Base-by-base conservation (phyloP, 352 stramenopile genomes). In the Phytopythium mirpurense region DNA sequence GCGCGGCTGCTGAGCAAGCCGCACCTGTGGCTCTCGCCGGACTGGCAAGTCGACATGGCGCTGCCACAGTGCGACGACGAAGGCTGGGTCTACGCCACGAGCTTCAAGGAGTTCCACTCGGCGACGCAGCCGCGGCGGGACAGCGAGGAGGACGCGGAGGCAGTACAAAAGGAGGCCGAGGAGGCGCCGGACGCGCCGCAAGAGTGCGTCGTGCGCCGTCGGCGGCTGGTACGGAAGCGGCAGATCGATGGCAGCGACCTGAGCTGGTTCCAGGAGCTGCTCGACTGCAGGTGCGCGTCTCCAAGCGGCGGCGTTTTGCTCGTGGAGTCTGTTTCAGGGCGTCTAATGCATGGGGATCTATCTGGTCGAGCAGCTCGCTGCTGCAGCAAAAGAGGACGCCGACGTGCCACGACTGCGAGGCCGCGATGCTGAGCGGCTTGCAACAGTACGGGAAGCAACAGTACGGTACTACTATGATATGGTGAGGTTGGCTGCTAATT, bases 231-330 rank as follows among this genome's bases (percentile, higher is more conserved):
- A 5, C 76, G 83, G 4, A 79, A 83, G 60, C 76, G 83, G 10
- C 68, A 79, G 47, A 89, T 89, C 19, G 78, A 88, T 24, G 72
- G 78, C 27, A 89, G 68, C 29, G 78, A 90, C 48, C 63, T 89
- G 42, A 85, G 83, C 45, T 93, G 83, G 83, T 90, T 89, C 54
- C 74, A 91, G 49, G 83, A 93, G 56, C 62, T 93, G 24, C 71
- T 90, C 35, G 78, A 90, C 53, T 84, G 78, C 68, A 90, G 78
- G 81, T 88, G 59, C 36, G 59, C 36, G 57, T 34, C 23, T 12
- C 27, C 14, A 12, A 11, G 29, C 5, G 29, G 29, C 29, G 5
- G 29, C n/a, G n/a, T n/a, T n/a, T n/a, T n/a, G n/a, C n/a, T n/a
- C n/a, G n/a, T n/a, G n/a, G n/a, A n/a, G n/a, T n/a, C n/a, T n/a